Conservation (phyloP, 2,329 filamentous ascomycete genomes). For the Neopestalotiopsis sp. region DNA sequence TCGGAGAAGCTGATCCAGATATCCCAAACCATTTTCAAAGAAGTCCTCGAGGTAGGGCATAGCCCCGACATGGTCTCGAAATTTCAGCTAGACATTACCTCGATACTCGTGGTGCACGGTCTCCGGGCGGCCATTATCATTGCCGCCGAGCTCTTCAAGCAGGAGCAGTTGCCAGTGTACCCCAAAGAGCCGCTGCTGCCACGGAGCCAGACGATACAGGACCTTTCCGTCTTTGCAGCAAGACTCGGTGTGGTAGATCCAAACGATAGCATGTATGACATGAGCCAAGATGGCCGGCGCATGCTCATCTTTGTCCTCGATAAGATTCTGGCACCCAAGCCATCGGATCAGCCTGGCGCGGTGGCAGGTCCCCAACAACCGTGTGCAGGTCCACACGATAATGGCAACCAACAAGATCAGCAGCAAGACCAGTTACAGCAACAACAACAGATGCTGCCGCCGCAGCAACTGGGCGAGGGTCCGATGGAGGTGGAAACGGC, state of each 20-base stretch:
- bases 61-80: constrained; percentile 35
- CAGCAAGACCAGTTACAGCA: background rate
- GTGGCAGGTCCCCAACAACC: constrained; percentile 18
- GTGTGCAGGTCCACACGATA: constrained; percentile 20
- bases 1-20: constrained; percentile 36
- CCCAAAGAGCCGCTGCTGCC: constrained; percentile 38
- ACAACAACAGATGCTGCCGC: background rate
- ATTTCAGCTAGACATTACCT: constrained; percentile 34
- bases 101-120: constrained; percentile 36
- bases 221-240: constrained; percentile 40
- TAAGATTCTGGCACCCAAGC: constrained; percentile 35
- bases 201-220: constrained; percentile 41
- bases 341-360: constrained; percentile 17
- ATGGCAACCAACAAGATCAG: background rate
- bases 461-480: background rate
- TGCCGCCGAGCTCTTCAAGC: constrained; percentile 40
- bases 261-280: constrained; percentile 33
- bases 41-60: constrained; percentile 36
- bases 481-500: constrained; percentile 23
- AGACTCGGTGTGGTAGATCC: constrained; percentile 37
- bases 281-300: constrained; percentile 40
- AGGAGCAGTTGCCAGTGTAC: constrained; percentile 39
- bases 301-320: constrained; percentile 41
- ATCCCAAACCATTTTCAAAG: constrained; percentile 35
- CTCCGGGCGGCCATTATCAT: constrained; percentile 40